phyloP scores from a whole-genome alignment of 257 asterid genomes.

The Anisodus acutangulus region DNA sequence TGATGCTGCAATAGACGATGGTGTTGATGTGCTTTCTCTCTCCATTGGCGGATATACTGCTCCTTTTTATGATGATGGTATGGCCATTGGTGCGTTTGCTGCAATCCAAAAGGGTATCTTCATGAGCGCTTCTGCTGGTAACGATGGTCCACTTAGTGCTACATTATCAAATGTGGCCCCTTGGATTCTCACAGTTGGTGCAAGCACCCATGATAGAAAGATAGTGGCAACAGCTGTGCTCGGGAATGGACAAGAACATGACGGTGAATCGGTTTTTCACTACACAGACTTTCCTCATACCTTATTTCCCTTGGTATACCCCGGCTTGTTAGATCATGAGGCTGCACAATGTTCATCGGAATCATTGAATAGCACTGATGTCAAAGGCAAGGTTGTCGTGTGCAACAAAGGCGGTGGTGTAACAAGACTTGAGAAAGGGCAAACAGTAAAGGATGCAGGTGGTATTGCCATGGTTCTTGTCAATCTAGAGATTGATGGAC shows the following conservation, averaged over 20 bases:
- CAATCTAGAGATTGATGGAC: constrained; percentile 28
- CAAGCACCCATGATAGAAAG: constrained; percentile 41
- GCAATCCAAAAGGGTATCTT: constrained; percentile 41
- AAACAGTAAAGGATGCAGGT: constrained; percentile 41
- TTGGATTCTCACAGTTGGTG: constrained; percentile 52
- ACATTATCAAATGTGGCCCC: constrained; percentile 46
- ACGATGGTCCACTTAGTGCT: constrained; percentile 32
- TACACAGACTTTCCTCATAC: constrained; percentile 26
- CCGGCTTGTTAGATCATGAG: background rate
- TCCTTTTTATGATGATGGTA: constrained; percentile 35
- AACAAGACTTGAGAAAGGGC: constrained; percentile 32
- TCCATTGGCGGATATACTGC: constrained; percentile 32
- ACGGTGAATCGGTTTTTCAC: constrained; percentile 42
- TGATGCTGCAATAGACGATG: constrained; percentile 44
- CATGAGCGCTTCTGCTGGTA: constrained; percentile 44
- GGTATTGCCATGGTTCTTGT: constrained; percentile 47
- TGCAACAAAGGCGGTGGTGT: constrained; percentile 31
- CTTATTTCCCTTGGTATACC: constrained; percentile 34
- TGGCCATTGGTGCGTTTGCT: constrained; percentile 40
- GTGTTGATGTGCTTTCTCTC: constrained; percentile 45
- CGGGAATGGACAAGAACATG: constrained; percentile 36
- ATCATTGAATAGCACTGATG: constrained; percentile 26
- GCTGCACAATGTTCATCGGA: constrained; percentile 29
- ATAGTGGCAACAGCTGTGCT: constrained; percentile 33
- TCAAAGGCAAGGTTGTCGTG: constrained; percentile 38